phyloP scores from a whole-genome alignment of 2,329 filamentous ascomycete genomes.

The Colletotrichum sp. region DNA sequence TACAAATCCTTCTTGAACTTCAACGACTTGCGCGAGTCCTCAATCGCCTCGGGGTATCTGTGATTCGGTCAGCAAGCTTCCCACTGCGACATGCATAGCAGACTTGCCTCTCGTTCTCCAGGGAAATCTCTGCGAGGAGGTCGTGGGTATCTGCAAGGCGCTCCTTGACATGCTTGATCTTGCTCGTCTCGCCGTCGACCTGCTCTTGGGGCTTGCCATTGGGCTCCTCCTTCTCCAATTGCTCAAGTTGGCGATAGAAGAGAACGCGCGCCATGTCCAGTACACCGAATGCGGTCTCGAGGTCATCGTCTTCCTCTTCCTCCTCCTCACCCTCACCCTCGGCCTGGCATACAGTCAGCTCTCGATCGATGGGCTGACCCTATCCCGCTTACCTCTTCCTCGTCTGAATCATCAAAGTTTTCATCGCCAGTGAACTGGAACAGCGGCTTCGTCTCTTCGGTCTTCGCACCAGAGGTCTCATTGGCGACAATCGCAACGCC shows the following conservation, averaged over 20 bases:
- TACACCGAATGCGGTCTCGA: conserved; percentile 82
- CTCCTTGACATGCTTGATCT: conserved; percentile 73
- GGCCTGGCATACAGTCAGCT: conserved; percentile 18
- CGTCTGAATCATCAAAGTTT: conserved; percentile 86
- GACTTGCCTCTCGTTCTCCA: conserved; percentile 84
- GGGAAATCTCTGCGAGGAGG: conserved; percentile 92
- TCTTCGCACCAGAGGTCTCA: conserved; percentile 46
- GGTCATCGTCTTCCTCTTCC: conserved; percentile 71
- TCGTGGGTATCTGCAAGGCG: conserved; percentile 92
- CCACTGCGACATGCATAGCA: not conserved
- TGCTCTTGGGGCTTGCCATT: conserved; percentile 50
- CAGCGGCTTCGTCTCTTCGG: conserved; percentile 71
- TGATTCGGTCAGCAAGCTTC: not conserved
- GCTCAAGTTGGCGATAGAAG: conserved; percentile 60
- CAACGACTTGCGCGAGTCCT: conserved; percentile 80
- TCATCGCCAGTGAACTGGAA: conserved; percentile 96
- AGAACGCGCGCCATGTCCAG: conserved; percentile 79
- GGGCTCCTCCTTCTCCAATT: conserved; percentile 37
- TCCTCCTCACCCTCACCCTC: conserved; percentile 48
- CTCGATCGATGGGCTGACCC: not conserved
- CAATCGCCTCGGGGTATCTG: conserved; percentile 83
- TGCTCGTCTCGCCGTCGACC: conserved; percentile 43
- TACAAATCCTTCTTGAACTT: conserved; percentile 81
- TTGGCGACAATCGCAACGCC: conserved; percentile 49
- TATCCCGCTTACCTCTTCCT: conserved; percentile 61